Evolutionary conservation across 371 early-diverging fungal genomes (phyloP).

Genomic region (Circinella minor): DNA sequence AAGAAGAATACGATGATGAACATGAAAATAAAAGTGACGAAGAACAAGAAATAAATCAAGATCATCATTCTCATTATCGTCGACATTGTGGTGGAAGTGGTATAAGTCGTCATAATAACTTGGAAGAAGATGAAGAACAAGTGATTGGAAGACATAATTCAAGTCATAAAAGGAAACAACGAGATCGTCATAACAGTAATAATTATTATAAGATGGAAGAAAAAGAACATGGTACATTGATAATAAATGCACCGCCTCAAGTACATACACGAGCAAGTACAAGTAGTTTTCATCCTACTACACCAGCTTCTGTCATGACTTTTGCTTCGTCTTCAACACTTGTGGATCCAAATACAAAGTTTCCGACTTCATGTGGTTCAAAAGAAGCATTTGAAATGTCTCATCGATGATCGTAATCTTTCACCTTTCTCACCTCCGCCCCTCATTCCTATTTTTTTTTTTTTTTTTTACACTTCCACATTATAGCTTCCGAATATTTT

Average conservation of each 20-base stretch:
- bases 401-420: not conserved
- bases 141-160: not conserved
- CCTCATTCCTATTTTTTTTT: not conserved
- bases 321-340: conserved; percentile 46
- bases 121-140: not conserved
- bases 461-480: not conserved
- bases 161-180: not conserved
- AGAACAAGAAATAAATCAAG: too few relatives aligned
- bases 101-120: not conserved
- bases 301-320: conserved; percentile 42
- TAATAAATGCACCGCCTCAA: conserved; percentile 14
- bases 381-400: conserved; percentile 15
- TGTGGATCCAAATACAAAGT: conserved; percentile 33
- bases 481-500: too few relatives aligned
- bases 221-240: conserved; percentile 12
- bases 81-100: too few relatives aligned
- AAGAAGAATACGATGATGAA: not conserved
- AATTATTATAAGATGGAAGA: not conserved
- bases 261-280: conserved; percentile 19
- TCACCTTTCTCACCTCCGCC: not conserved
- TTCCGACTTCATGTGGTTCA: conserved; percentile 14
- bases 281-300: conserved; percentile 23
- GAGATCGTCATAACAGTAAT: not conserved
- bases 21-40: too few relatives aligned
- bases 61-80: too few relatives aligned